Percentiles rank a stretch among this genome's conserved stretches.
These are phyloP conservation scores for Pisolithus marmoratus DNA, from an alignment of 768 basidiomycete genomes.

Conservation along the genomic window DNA sequence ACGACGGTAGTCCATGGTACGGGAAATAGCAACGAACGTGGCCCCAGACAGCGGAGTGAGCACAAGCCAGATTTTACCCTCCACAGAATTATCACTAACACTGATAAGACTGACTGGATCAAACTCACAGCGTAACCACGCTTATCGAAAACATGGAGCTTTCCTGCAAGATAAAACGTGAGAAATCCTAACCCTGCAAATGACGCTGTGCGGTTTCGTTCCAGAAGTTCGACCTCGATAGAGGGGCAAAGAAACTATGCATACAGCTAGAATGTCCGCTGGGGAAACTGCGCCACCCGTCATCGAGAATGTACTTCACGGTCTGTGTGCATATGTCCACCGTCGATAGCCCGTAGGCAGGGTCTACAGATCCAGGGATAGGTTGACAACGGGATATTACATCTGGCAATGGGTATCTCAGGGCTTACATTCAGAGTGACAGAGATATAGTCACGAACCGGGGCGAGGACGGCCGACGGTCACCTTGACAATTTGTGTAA, in stretches of 20 bases:
- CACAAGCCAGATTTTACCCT: conserved; percentile 79
- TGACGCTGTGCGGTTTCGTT: conserved; percentile 47
- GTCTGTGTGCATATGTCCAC: conserved; percentile 74
- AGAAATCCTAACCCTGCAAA: conserved; percentile 93
- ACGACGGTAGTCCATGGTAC: conserved; percentile 95
- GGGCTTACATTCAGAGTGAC: not conserved
- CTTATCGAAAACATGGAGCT: conserved; percentile 81
- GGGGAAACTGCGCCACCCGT: conserved; percentile 90
- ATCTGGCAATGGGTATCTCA: conserved; percentile 7
- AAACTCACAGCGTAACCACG: conserved; percentile 61
- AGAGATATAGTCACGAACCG: conserved; percentile 35
- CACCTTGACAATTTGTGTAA: conserved; percentile 81
- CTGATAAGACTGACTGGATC: not conserved
- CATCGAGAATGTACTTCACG: conserved; percentile 47
- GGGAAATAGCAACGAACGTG: conserved; percentile 65
- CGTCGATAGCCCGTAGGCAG: conserved; percentile 64
- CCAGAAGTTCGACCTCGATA: not conserved
- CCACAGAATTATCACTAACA: conserved; percentile 8
- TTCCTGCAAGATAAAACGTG: conserved; percentile 83
- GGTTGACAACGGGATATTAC: conserved; percentile 54
- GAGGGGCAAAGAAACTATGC: conserved; percentile 21
- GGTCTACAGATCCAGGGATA: conserved; percentile 53
- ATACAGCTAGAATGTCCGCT: conserved; percentile 85
- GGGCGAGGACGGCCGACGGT: conserved; percentile 88
- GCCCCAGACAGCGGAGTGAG: conserved; percentile 73